Conservation (phyloP, 2,329 filamentous ascomycete species). For the Biscogniauxia sp. region DNA sequence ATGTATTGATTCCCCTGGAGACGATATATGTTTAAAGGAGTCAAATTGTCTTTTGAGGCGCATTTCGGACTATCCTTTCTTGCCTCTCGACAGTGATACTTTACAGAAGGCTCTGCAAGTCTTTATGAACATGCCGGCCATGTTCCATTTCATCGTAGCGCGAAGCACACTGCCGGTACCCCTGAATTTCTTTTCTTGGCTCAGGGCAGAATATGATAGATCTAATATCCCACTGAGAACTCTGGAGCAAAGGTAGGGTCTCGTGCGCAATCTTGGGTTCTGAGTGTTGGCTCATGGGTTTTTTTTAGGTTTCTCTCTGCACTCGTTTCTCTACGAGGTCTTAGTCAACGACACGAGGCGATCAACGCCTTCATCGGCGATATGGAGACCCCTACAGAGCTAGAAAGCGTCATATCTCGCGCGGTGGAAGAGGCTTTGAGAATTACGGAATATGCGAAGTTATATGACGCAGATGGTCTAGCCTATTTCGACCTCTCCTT, state of each 20-base stretch:
- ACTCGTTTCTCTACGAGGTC: slow-evolving; percentile 3
- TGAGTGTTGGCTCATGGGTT: neutral
- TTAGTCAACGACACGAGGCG: slow-evolving; percentile 7
- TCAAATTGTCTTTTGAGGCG: neutral
- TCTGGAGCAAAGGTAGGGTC: slow-evolving; percentile 9
- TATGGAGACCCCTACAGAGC: slow-evolving; percentile 4
- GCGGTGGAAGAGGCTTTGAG: slow-evolving; percentile 2
- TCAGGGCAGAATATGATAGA: slow-evolving; percentile 4
- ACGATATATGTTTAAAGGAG: neutral
- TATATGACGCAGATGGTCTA: slow-evolving; percentile 16
- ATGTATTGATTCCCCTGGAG: neutral
- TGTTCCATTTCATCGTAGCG: neutral
- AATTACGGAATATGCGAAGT: neutral
- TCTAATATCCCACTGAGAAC: slow-evolving; percentile 2
- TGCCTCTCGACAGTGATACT: neutral
- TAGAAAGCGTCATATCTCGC: slow-evolving; percentile 5
- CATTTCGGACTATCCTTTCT: neutral
- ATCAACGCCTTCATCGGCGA: slow-evolving; percentile 10
- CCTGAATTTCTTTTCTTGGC: slow-evolving; percentile 8
- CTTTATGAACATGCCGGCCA: neutral
- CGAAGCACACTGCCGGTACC: slow-evolving; percentile 1
- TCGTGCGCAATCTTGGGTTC: neutral
- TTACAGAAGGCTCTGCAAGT: neutral
- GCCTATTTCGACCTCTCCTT: slow-evolving; percentile 14
- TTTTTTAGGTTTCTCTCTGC: slow-evolving; percentile 7